Percentiles rank a stretch among this genome's conserved stretches.
Conservation (phyloP, 768 basidiomycete genomes). For the Gautieria morchelliformis region DNA sequence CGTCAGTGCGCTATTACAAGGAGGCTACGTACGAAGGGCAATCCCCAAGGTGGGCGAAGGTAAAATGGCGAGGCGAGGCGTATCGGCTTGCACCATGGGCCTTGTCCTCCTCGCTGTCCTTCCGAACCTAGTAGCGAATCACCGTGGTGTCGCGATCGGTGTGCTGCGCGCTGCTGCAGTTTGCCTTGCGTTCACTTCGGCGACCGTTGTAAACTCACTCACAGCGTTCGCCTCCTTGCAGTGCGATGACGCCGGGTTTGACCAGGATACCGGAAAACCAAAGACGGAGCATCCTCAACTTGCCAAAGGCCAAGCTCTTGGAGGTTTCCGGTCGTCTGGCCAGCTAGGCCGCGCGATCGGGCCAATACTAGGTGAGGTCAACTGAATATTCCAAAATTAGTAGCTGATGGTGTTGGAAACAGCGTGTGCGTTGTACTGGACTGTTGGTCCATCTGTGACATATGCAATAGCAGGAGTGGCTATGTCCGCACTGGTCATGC, state of each 20-base stretch:
- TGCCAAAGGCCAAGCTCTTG: slow-evolving; percentile 77
- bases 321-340: slow-evolving; percentile 83
- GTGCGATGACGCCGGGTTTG: slow-evolving; percentile 63
- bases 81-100: slow-evolving; percentile 59
- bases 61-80: slow-evolving; percentile 74
- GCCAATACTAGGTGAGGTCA: slow-evolving; percentile 67
- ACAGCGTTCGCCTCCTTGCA: slow-evolving; percentile 88
- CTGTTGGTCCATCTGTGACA: slow-evolving; percentile 73
- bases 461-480: slow-evolving; percentile 55
- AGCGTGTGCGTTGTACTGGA: slow-evolving; percentile 88
- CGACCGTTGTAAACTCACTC: slow-evolving; percentile 89
- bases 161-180: slow-evolving; percentile 63
- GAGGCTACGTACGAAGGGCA: slow-evolving; percentile 84
- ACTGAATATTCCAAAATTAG: not conserved
- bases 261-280: slow-evolving; percentile 48
- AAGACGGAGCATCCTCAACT: slow-evolving; percentile 52
- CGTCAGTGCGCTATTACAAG: slow-evolving; percentile 82
- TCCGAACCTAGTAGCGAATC: slow-evolving; percentile 41
- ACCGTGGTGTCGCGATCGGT: slow-evolving; percentile 35
- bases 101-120: slow-evolving; percentile 66
- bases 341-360: slow-evolving; percentile 92
- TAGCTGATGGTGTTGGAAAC: not conserved
- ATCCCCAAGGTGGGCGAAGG: slow-evolving; percentile 70
- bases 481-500: slow-evolving; percentile 49
- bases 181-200: slow-evolving; percentile 87